phyloP scores from a whole-genome alignment of 768 basidiomycete species.

The Kwoniella mangroviensis region DNA sequence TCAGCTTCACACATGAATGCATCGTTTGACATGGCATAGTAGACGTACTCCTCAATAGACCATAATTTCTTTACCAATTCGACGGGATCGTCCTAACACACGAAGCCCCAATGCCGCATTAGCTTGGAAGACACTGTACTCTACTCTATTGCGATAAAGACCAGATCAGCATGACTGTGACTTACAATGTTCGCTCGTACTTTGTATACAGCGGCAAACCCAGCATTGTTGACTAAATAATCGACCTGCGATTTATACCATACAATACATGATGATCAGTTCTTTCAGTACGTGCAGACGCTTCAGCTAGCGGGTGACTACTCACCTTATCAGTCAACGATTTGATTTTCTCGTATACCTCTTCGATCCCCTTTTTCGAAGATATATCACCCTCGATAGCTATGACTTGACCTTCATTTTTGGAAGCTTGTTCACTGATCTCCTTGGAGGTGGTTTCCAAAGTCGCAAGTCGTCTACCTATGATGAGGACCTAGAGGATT shows the following conservation, averaged over 20 bases:
- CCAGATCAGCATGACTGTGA: conserved; percentile 1
- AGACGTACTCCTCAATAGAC: conserved; percentile 47
- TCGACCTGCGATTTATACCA: conserved; percentile 32
- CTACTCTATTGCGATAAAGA: too few relatives aligned
- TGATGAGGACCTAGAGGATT: conserved; percentile 39
- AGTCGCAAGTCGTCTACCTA: conserved; percentile 46
- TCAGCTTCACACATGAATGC: too few relatives aligned
- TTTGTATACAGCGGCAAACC: conserved; percentile 40
- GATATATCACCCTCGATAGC: conserved; percentile 49
- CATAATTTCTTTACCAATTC: conserved; percentile 43
- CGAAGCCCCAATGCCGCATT: too few relatives aligned
- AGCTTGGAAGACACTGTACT: too few relatives aligned
- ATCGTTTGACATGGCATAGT: too few relatives aligned
- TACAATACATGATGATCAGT: too few relatives aligned
- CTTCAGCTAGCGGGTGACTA: neutral
- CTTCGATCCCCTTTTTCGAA: conserved; percentile 44
- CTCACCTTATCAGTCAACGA: conserved; percentile 39
- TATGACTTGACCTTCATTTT: conserved; percentile 37
- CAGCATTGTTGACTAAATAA: conserved; percentile 53
- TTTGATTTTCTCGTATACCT: conserved; percentile 33
- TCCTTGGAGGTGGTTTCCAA: conserved; percentile 44
- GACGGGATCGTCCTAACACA: conserved; percentile 25
- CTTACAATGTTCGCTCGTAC: conserved; percentile 11
- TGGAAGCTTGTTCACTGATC: conserved; percentile 42
- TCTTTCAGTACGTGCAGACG: neutral